Evolutionary conservation across 2,329 filamentous ascomycete genomes (phyloP).

Genomic region (Xylariaceae sp.): DNA sequence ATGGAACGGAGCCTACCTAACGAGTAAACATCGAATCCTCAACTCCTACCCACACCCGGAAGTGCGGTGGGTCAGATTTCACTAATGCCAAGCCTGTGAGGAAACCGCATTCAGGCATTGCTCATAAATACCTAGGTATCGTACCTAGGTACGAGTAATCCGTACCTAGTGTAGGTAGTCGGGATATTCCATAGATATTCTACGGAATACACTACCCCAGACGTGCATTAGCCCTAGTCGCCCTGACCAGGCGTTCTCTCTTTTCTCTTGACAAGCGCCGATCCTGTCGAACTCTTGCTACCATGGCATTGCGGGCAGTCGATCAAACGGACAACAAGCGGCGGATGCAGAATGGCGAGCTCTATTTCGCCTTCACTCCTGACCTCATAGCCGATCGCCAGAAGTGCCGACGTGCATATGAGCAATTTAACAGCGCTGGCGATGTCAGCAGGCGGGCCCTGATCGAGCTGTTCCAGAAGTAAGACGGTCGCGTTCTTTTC

Average conservation of each 20-base stretch:
- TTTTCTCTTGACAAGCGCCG: not conserved
- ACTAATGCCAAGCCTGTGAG: not conserved
- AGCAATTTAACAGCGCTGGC: conserved; percentile 58
- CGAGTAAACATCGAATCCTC: no score
- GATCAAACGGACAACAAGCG: conserved; percentile 44
- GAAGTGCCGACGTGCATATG: conserved; percentile 57
- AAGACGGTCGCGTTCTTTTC: conserved; percentile 31
- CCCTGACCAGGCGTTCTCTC: not conserved
- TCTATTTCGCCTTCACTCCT: conserved; percentile 70
- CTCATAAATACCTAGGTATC: not conserved
- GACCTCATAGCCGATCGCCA: conserved; percentile 58
- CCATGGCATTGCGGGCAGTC: conserved; percentile 30
- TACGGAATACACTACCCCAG: not conserved
- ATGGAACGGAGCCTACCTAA: no score
- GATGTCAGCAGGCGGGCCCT: conserved; percentile 56
- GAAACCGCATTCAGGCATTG: not conserved
- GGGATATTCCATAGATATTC: not conserved
- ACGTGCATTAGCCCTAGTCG: not conserved
- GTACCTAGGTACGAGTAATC: no score
- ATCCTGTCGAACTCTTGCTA: not conserved
- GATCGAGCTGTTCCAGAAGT: conserved; percentile 68
- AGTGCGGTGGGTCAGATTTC: not conserved
- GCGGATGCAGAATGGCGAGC: conserved; percentile 61
- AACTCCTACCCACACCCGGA: no score
- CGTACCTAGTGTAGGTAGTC: no score